Conservation (phyloP, 345 rosid genomes). For the Camelina laxa region DNA sequence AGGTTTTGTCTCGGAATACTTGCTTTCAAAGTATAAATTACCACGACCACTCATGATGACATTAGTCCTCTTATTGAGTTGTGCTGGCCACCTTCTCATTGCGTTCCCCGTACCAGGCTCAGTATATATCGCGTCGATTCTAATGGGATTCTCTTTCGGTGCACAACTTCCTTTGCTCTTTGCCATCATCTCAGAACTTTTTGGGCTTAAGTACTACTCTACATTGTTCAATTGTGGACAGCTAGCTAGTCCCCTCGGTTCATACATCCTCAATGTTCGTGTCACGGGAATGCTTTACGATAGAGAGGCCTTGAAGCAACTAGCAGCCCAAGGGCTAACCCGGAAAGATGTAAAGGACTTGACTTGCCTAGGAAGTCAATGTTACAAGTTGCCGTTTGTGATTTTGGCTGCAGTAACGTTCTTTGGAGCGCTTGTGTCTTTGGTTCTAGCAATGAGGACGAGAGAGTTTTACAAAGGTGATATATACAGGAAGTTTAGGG, state of each 20-base stretch:
- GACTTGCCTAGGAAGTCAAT: slow-evolving; percentile 62
- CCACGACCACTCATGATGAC: slow-evolving; percentile 88
- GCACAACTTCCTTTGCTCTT: slow-evolving; percentile 76
- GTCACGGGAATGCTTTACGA: slow-evolving; percentile 74
- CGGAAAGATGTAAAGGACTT: slow-evolving; percentile 68
- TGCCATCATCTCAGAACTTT: slow-evolving; percentile 85
- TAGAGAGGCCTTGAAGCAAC: slow-evolving; percentile 61
- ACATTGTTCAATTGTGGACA: slow-evolving; percentile 89
- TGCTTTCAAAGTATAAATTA: slow-evolving; percentile 59
- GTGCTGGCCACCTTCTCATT: slow-evolving; percentile 66
- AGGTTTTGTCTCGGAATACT: slow-evolving; percentile 73
- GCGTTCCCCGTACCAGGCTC: slow-evolving; percentile 76
- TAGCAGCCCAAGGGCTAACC: slow-evolving; percentile 51
- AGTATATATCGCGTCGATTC: slow-evolving; percentile 69
- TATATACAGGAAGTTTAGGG: slow-evolving; percentile 80
- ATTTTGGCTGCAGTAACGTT: slow-evolving; percentile 57
- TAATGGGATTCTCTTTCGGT: slow-evolving; percentile 82
- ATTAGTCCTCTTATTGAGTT: slow-evolving; percentile 59
- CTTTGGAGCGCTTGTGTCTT: slow-evolving; percentile 65
- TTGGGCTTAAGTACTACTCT: slow-evolving; percentile 90
- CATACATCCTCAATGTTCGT: slow-evolving; percentile 76
- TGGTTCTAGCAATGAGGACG: slow-evolving; percentile 70
- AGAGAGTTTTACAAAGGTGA: slow-evolving; percentile 76
- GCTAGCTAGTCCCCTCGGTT: slow-evolving; percentile 82
- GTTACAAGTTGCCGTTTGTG: slow-evolving; percentile 69